Evolutionary conservation across 148 eudicot genomes (phyloP).

Genomic region (Gaultheria prostrata): DNA sequence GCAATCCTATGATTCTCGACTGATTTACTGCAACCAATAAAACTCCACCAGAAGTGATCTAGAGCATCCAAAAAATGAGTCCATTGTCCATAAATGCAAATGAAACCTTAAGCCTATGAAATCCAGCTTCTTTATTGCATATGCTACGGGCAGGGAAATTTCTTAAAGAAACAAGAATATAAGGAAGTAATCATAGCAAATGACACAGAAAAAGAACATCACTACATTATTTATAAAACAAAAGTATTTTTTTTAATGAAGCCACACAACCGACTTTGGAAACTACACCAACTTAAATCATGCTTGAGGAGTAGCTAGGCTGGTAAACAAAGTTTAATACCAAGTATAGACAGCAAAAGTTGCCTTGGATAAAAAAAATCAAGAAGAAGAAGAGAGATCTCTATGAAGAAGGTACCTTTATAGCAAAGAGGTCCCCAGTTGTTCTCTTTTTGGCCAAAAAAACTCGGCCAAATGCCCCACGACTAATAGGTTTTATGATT

Average conservation of each 20-base stretch:
- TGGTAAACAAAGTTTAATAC: not conserved
- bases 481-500: constrained; percentile 95
- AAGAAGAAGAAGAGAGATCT: constrained; percentile 3
- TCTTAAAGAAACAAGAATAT: not conserved
- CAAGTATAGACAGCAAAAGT: not conserved
- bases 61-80: too few species aligned
- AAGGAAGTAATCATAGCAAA: not conserved
- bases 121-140: not conserved
- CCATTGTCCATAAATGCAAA: too few species aligned
- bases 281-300: not conserved
- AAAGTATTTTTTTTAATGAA: not conserved
- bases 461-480: constrained; percentile 98
- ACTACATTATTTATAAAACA: not conserved
- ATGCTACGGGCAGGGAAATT: not conserved
- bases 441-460: constrained; percentile 93
- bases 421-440: constrained; percentile 98
- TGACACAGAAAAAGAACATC: not conserved
- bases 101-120: not conserved
- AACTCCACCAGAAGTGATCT: too few species aligned
- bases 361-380: not conserved
- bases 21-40: too few species aligned
- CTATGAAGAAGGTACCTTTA: constrained; percentile 57
- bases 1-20: too few species aligned
- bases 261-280: not conserved
- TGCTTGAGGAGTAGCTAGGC: not conserved